Percentiles rank a stretch among this genome's conserved stretches.
Evolutionary conservation across 2,329 filamentous ascomycete genomes (phyloP).

Genomic region (Sphaceloma murrayae): DNA sequence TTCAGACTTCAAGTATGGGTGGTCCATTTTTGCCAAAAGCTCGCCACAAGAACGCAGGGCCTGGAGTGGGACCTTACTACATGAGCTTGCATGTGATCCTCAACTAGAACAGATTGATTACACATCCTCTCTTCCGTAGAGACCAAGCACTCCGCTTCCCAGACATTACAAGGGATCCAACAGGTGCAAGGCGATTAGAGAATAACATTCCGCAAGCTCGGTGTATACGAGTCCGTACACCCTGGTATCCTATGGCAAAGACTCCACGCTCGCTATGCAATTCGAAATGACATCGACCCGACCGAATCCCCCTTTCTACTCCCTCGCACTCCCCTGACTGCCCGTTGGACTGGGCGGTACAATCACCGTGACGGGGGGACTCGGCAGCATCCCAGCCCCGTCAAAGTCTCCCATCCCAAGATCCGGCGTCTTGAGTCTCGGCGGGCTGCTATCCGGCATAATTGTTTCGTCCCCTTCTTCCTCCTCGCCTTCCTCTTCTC

Average conservation of each 20-base stretch:
- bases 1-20: no score
- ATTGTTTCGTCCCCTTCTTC: constrained; percentile 23
- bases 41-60: no score
- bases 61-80: no score
- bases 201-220: neutral
- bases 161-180: neutral
- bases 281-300: neutral
- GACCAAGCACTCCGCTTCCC: no score
- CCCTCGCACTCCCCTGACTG: neutral
- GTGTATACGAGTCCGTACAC: neutral
- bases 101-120: no score
- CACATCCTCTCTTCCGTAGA: no score
- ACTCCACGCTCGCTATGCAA: constrained; percentile 15
- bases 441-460: constrained; percentile 18
- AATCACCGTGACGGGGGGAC: constrained; percentile 23
- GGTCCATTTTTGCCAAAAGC: no score
- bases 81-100: no score
- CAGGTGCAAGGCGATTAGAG: neutral
- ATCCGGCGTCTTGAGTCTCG: constrained; percentile 17
- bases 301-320: neutral
- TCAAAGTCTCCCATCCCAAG: constrained; percentile 20
- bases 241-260: constrained; percentile 3
- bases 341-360: constrained; percentile 27
- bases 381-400: constrained; percentile 17
- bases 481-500: constrained; percentile 22